Evolutionary conservation across 306 rosid species (phyloP).

Genomic region (Abrus precatorius): DNA sequence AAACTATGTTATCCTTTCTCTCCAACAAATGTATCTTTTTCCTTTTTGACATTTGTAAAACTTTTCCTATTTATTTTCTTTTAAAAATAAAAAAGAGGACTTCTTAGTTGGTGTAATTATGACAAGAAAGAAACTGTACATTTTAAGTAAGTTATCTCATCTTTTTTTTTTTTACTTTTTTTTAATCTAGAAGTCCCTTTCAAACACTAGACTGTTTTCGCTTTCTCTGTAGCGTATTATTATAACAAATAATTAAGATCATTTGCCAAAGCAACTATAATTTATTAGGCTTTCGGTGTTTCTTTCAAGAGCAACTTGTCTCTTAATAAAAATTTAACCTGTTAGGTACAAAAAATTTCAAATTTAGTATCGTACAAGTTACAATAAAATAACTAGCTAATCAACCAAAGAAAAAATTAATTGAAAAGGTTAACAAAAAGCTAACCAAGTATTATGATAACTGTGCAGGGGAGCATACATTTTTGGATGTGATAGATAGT

Average conservation of each 20-base stretch:
- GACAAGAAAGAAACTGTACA: neutral
- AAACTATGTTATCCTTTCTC: too few species aligned
- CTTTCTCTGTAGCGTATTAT: constrained; percentile 10
- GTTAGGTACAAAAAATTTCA: neutral
- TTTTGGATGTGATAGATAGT: constrained; percentile 70
- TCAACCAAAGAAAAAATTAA: neutral
- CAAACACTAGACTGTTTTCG: neutral
- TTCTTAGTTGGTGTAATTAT: neutral
- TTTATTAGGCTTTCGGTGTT: neutral
- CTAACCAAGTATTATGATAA: neutral
- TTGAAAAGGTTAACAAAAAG: neutral
- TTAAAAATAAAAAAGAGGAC: neutral
- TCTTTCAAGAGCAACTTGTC: constrained; percentile 31
- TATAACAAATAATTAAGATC: neutral
- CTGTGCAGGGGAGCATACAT: constrained; percentile 73
- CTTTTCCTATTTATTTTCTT: neutral
- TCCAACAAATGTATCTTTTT: neutral
- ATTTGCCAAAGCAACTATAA: neutral
- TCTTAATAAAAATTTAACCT: neutral
- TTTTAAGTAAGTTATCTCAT: neutral
- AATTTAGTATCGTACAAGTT: neutral
- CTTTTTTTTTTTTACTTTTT: neutral
- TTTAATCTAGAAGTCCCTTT: constrained; percentile 19
- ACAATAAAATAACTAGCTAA: neutral
- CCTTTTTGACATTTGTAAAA: neutral